Conservation (phyloP, 768 basidiomycete genomes). For the Suillus tomentosus region DNA sequence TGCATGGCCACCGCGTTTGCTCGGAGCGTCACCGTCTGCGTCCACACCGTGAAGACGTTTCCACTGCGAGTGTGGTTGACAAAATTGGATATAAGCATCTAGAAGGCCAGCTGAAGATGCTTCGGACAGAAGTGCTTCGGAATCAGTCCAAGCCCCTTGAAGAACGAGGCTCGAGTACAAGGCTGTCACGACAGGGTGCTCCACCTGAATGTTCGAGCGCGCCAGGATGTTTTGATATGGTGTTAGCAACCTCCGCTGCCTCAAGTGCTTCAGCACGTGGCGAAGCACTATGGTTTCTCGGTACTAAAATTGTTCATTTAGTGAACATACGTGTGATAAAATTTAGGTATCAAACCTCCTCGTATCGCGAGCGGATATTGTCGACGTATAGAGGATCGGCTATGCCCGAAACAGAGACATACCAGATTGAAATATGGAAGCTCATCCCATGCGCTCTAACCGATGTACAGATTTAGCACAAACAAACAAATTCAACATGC, state of each 20-base stretch:
- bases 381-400: conserved; percentile 58
- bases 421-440: conserved; percentile 83
- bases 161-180: conserved; percentile 68
- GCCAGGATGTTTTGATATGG: conserved; percentile 62
- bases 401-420: conserved; percentile 64
- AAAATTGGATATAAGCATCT: conserved; percentile 53
- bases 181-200: conserved; percentile 70
- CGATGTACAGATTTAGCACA: background rate
- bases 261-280: conserved; percentile 74
- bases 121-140: conserved; percentile 54
- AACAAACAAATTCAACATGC: conserved; percentile 2
- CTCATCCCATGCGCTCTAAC: conserved; percentile 67
- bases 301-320: conserved; percentile 43
- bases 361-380: conserved; percentile 50
- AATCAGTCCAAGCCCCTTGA: conserved; percentile 60
- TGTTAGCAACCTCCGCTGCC: conserved; percentile 70
- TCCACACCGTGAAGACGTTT: conserved; percentile 58
- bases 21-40: conserved; percentile 63
- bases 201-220: conserved; percentile 56
- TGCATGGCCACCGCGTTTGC: conserved; percentile 74
- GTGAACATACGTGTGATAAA: background rate
- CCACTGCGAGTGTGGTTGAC: conserved; percentile 65
- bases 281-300: conserved; percentile 66
- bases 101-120: conserved; percentile 63
- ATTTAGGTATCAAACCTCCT: conserved; percentile 51